Evolutionary conservation across 768 basidiomycete species (phyloP).

Genomic region (Fomitopsis serialis): DNA sequence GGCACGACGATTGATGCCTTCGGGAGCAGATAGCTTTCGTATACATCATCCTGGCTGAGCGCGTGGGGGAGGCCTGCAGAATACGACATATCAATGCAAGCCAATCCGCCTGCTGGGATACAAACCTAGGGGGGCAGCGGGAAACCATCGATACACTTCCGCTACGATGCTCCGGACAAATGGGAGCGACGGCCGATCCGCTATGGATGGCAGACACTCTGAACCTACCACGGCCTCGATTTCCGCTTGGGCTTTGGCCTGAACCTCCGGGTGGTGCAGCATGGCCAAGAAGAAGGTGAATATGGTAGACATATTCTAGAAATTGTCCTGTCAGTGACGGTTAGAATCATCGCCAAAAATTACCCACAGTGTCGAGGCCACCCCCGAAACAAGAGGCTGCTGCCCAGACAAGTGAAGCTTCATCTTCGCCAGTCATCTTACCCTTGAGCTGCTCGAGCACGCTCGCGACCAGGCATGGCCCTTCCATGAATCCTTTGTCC

Average conservation of each 20-base stretch:
- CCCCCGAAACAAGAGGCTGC: background rate
- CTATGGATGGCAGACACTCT: slow-evolving; percentile 48
- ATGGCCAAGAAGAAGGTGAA: slow-evolving; percentile 3
- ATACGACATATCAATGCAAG: too few species aligned
- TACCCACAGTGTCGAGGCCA: background rate
- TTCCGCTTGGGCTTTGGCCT: slow-evolving; percentile 50
- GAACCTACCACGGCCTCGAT: slow-evolving; percentile 51
- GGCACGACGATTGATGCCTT: too few species aligned
- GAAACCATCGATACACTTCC: slow-evolving; percentile 49
- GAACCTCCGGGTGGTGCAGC: slow-evolving; percentile 6
- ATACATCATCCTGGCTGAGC: too few species aligned
- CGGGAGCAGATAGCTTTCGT: too few species aligned
- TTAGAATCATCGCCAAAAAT: background rate
- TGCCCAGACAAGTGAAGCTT: background rate
- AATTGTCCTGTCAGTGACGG: background rate
- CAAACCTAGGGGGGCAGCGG: too few species aligned
- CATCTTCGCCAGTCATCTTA: background rate
- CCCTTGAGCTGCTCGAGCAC: background rate
- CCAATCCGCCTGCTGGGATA: too few species aligned
- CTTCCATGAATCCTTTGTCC: background rate
- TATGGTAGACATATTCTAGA: slow-evolving; percentile 1
- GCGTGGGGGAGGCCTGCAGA: too few species aligned
- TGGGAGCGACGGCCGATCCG: slow-evolving; percentile 44
- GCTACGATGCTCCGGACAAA: slow-evolving; percentile 48
- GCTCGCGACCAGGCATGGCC: background rate